Percentiles rank a stretch among this genome's conserved stretches.
These are phyloP conservation scores for Cruciata laevipes DNA, from an alignment of 257 asterid species.

Conservation along the genomic window DNA sequence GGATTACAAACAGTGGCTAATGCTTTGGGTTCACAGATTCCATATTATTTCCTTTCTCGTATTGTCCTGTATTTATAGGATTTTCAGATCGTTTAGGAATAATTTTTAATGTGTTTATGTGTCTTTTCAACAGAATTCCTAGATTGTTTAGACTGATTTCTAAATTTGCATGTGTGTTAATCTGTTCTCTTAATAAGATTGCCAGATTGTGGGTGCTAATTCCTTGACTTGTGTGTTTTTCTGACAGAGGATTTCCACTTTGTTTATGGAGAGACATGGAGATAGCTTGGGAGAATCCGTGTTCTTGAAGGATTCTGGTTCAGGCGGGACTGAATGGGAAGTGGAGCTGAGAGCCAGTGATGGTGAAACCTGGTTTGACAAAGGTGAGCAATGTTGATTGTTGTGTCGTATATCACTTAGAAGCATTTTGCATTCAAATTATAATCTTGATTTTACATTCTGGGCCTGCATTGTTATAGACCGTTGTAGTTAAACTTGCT, in stretches of 20 bases:
- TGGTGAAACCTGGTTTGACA: neutral
- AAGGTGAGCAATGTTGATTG: no score
- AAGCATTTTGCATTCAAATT: neutral
- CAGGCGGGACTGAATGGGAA: neutral
- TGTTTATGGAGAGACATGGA: neutral
- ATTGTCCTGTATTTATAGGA: neutral
- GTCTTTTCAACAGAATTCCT: no score
- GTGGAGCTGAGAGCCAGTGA: neutral
- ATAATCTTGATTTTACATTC: neutral
- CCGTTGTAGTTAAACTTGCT: neutral
- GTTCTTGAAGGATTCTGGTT: neutral
- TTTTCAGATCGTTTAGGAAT: no score
- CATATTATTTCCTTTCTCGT: conserved; percentile 6
- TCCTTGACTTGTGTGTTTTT: neutral
- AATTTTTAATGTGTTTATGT: no score
- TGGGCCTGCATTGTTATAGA: conserved; percentile 23
- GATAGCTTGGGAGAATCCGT: neutral
- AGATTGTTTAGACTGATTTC: neutral
- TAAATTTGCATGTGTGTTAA: no score
- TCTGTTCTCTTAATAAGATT: neutral
- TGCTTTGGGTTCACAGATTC: conserved; percentile 81
- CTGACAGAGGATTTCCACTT: neutral
- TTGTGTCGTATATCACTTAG: neutral
- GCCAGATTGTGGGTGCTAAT: neutral
- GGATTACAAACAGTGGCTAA: conserved; percentile 55